Evolutionary conservation across 106 monocot genomes (phyloP).

Genomic region (Cymbidium sinense): DNA sequence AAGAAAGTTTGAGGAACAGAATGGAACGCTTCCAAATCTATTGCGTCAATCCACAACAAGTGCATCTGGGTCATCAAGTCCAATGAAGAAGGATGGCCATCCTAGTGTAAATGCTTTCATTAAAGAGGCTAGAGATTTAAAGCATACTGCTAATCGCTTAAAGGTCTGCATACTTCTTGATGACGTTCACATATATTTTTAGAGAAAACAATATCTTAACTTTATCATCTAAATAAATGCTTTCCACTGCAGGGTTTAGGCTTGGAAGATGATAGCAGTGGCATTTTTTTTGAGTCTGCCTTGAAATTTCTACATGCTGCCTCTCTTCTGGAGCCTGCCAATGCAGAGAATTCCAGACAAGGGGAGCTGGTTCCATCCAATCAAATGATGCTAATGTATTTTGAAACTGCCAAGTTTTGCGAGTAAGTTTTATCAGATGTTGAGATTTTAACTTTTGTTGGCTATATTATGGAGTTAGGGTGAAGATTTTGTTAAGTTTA

Average conservation of each 20-base stretch:
- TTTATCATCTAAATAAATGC: background rate
- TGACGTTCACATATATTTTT: constrained; percentile 9
- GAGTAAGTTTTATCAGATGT: constrained; percentile 42
- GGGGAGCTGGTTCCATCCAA: constrained; percentile 32
- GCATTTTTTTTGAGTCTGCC: constrained; percentile 81
- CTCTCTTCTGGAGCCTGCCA: constrained; percentile 57
- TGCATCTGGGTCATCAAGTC: constrained; percentile 26
- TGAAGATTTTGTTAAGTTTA: background rate
- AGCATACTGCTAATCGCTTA: constrained; percentile 76
- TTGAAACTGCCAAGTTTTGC: constrained; percentile 83
- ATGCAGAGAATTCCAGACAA: constrained; percentile 45
- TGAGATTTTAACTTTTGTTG: background rate
- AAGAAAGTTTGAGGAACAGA: constrained; percentile 26
- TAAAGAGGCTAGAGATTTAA: constrained; percentile 82
- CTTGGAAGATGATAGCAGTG: constrained; percentile 59
- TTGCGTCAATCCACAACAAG: constrained; percentile 23
- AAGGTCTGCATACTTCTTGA: constrained; percentile 36
- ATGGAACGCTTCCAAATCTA: constrained; percentile 12
- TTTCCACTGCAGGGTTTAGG: constrained; percentile 50
- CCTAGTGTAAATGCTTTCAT: constrained; percentile 27
- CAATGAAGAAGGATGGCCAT: constrained; percentile 37
- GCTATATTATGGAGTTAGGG: background rate
- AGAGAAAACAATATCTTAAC: background rate
- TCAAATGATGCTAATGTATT: constrained; percentile 55
- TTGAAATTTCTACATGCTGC: constrained; percentile 81